phyloP scores from a whole-genome alignment of 441 rosid genomes.

The Pelargonium hybrid region DNA sequence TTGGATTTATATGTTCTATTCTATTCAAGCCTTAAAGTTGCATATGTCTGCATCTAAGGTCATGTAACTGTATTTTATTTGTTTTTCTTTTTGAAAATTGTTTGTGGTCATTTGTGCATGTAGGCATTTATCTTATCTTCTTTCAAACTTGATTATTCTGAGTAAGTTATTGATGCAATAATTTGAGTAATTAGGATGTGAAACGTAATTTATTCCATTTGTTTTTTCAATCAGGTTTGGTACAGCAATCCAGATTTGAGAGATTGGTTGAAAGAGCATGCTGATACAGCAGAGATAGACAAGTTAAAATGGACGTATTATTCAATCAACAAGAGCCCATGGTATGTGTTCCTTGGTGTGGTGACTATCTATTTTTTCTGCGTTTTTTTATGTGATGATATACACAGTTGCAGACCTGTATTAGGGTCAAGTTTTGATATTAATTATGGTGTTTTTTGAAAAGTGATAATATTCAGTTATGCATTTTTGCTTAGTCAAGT shows the following conservation, averaged over 20 bases:
- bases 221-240: slow-evolving; percentile 53
- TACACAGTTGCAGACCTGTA: not conserved
- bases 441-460: not conserved
- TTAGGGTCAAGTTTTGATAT: not conserved
- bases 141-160: no score
- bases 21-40: no score
- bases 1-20: no score
- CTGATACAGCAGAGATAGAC: slow-evolving; percentile 51
- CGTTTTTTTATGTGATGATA: not conserved
- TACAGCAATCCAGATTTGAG: slow-evolving; percentile 64
- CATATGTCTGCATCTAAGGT: no score
- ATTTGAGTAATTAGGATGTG: no score
- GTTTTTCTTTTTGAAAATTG: no score
- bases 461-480: no score
- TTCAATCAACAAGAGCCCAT: slow-evolving; percentile 78
- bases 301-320: slow-evolving; percentile 67
- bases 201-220: not conserved
- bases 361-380: not conserved
- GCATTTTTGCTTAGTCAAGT: no score
- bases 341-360: slow-evolving; percentile 34
- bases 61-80: no score
- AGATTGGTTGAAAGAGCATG: slow-evolving; percentile 74
- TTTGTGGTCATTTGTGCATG: no score
- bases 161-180: no score
- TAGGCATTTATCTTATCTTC: no score